A percentile compares a stretch with the other conserved stretches of the same genome.
These are phyloP conservation scores for Scenedesmus sp. DNA, from an alignment of 163 green algal species.

Conservation along the genomic window DNA sequence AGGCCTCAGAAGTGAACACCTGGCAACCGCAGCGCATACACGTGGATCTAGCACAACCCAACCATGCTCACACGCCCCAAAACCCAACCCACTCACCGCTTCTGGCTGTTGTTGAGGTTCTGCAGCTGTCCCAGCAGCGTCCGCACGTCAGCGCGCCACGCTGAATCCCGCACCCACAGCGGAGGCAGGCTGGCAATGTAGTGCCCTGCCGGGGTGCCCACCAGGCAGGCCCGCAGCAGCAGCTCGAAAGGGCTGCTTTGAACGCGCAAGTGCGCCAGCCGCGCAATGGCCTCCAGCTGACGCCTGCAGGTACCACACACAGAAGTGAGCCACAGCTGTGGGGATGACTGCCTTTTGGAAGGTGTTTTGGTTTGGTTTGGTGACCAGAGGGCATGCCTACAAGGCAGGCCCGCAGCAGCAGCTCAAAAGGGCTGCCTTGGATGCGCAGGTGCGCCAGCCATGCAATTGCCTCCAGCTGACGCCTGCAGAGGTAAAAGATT, in stretches of 20 bases:
- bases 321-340: background rate
- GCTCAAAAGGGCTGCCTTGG: background rate
- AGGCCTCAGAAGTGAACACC: too few relatives aligned
- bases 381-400: background rate
- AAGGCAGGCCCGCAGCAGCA: background rate
- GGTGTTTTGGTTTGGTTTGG: background rate
- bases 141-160: constrained; percentile 49
- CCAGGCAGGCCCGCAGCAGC: constrained; percentile 36
- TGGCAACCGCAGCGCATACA: too few relatives aligned
- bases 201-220: background rate
- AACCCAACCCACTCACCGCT: background rate
- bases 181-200: constrained; percentile 50
- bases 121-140: constrained; percentile 14
- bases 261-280: constrained; percentile 25
- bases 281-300: constrained; percentile 67
- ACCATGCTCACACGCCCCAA: too few relatives aligned
- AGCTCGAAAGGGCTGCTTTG: constrained; percentile 40
- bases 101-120: constrained; percentile 48
- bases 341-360: background rate
- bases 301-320: constrained; percentile 35
- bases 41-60: too few relatives aligned
- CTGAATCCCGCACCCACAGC: constrained; percentile 56
- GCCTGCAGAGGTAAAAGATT: background rate
- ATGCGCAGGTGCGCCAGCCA: background rate
- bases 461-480: constrained; percentile 65